Evolutionary conservation across 1,284 basidiomycete genomes (phyloP), one percentile per base, ranked within the genome.

Genomic region (Moesziomyces parantarcticus): DNA sequence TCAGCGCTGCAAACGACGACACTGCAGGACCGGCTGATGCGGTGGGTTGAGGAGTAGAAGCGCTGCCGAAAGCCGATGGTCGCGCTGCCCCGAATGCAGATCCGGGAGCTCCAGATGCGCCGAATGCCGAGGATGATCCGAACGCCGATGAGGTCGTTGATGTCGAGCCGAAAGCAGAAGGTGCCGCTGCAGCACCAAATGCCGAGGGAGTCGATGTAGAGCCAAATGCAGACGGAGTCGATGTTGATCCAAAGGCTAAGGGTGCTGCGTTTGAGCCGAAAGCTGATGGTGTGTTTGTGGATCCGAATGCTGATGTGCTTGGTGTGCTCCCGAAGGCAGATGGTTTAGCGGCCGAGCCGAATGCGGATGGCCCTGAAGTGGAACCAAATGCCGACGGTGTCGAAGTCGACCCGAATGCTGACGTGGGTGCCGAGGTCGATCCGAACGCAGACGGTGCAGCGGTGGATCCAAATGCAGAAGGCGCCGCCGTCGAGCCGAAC

Each of bases 381-480:
- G 39, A 41, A 11, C 58, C 58, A 25, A 61, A 61, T 1, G 62
- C 62, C 11, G 62, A 65, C 2, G 52, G 20, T 21, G 45, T 43
- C 1, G 42, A 9, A 2, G 42, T 47, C 9, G 58, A 39, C 11
- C 65, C 54, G 25, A 68, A 68, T 3, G 58, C 55, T 4, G 52
- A 64, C 8, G 45, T 13, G 2, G 36, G 44, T 9, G 34, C 44
- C 5, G 40, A 36, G 8, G 49, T 36, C 7, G 47, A 21, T 8
- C 64, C 58, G 29, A 67, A 67, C 7, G 67, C 62, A 14, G 57
- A 56, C 16, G 56, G 50, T n/a, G 56, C 45, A 14, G 47, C 25
- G 13, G 46, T 39, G 18, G 41, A 25, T 0, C 66, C 66, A 39
- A 69, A 68, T 3, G 62, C 62, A 53, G 50, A 56, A 0, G 52